phyloP scores from a whole-genome alignment of 2,329 filamentous ascomycete genomes.

The Sordariomycetes sp. region DNA sequence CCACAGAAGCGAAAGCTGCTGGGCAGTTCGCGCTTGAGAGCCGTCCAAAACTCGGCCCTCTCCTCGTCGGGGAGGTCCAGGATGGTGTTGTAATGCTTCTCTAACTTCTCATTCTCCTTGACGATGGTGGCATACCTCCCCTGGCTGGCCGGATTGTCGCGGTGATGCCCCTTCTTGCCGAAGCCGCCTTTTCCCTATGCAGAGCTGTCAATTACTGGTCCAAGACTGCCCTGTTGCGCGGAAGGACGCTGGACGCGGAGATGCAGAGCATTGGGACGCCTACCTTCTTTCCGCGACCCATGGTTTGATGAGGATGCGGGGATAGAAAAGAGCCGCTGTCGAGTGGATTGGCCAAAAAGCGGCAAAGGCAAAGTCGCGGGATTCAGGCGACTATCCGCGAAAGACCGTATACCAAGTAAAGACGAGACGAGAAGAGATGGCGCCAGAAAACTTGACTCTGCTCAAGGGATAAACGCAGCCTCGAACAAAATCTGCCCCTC shows the following conservation, averaged over 20 bases:
- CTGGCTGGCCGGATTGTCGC: slow-evolving; percentile 1
- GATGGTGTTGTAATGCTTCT: slow-evolving; percentile 75
- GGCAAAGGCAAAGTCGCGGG: not conserved
- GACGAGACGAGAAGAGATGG: not conserved
- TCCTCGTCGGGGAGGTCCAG: slow-evolving; percentile 70
- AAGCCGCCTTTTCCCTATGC: not conserved
- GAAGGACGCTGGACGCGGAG: not conserved
- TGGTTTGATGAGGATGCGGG: not conserved
- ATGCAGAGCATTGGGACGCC: not conserved
- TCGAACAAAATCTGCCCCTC: not conserved
- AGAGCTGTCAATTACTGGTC: not conserved
- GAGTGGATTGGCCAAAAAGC: not conserved
- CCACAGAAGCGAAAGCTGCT: slow-evolving; percentile 98
- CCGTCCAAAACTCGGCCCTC: slow-evolving; percentile 71
- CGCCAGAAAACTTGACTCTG: not conserved
- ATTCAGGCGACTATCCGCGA: not conserved
- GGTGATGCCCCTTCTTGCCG: not conserved
- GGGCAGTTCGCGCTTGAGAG: slow-evolving; percentile 73
- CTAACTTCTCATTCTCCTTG: slow-evolving; percentile 76
- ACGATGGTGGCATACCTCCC: slow-evolving; percentile 27
- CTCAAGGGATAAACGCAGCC: not conserved
- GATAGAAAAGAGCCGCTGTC: not conserved
- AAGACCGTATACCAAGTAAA: not conserved
- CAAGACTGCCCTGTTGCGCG: not conserved
- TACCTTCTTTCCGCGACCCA: slow-evolving; percentile 4